Conservation (phyloP, 768 basidiomycete genomes). For the Clathrus columnatus region DNA sequence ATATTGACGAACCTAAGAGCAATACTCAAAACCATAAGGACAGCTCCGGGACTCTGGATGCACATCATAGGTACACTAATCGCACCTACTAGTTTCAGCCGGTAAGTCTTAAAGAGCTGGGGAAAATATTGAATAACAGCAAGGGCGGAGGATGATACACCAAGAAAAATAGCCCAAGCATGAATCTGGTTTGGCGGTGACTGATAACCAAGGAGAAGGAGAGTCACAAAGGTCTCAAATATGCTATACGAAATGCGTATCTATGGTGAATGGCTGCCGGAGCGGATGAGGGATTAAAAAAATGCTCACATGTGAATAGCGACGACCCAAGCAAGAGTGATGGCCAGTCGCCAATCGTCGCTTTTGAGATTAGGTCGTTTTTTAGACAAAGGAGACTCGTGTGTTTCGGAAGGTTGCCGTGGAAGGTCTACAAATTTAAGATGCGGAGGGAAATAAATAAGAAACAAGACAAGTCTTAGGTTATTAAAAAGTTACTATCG, state of each 20-base stretch:
- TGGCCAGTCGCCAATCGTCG: constrained; percentile 69
- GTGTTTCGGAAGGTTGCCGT: constrained; percentile 26
- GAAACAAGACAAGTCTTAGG: constrained; percentile 77
- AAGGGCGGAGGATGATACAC: constrained; percentile 68
- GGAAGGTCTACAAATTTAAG: constrained; percentile 53
- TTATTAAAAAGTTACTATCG: background rate
- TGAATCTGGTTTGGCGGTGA: constrained; percentile 30
- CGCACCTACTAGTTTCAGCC: constrained; percentile 75
- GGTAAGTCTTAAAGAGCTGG: constrained; percentile 75
- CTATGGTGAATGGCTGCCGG: background rate
- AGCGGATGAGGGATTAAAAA: background rate
- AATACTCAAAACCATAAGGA: constrained; percentile 80
- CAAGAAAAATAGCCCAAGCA: constrained; percentile 81
- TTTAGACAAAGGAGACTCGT: constrained; percentile 33
- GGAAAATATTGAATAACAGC: constrained; percentile 84
- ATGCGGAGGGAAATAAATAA: constrained; percentile 83
- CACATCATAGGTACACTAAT: constrained; percentile 94
- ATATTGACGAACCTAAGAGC: constrained; percentile 46
- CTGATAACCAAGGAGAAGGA: constrained; percentile 46
- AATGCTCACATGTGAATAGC: constrained; percentile 61
- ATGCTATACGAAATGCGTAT: constrained; percentile 28
- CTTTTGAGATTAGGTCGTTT: constrained; percentile 39
- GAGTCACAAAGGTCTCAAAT: constrained; percentile 50
- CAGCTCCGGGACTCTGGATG: constrained; percentile 85
- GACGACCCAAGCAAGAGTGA: constrained; percentile 65